These are phyloP conservation scores for Trichosporon ovoides DNA, from an alignment of 1,284 basidiomycete species.

Conservation along the genomic window DNA sequence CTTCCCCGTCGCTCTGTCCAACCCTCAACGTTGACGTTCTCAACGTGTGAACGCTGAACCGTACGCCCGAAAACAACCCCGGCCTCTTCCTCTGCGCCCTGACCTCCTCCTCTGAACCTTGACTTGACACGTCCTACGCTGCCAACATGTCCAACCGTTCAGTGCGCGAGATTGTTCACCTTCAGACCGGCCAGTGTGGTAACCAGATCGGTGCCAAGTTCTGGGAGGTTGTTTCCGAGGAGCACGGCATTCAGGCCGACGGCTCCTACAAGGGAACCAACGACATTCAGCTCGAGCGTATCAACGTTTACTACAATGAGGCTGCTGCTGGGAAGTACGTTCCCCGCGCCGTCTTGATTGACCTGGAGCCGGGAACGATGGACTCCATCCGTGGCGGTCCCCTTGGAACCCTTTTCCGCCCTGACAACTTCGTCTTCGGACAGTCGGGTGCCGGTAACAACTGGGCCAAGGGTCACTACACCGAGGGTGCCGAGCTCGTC, in stretches of 20 bases:
- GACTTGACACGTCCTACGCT: not conserved
- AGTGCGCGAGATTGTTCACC: constrained; percentile 94
- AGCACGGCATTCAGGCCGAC: constrained; percentile 91
- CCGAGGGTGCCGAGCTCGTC: constrained; percentile 67
- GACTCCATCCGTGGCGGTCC: constrained; percentile 75
- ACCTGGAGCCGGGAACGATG: constrained; percentile 96
- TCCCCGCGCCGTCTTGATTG: constrained; percentile 88
- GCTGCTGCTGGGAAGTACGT: constrained; percentile 86
- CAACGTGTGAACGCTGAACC: no score
- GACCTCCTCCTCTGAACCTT: no score
- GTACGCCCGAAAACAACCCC: no score
- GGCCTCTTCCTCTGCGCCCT: no score
- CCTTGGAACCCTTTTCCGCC: constrained; percentile 54
- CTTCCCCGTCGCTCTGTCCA: not conserved
- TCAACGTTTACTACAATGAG: constrained; percentile 94
- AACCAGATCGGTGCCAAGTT: constrained; percentile 99
- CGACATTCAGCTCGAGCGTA: constrained; percentile 95
- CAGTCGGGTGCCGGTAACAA: constrained; percentile 57
- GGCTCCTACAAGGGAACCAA: constrained; percentile 87
- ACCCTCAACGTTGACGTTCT: not conserved
- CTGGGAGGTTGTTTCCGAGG: constrained; percentile 85
- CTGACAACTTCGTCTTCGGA: constrained; percentile 57
- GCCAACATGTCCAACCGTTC: constrained; percentile 25
- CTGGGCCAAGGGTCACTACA: constrained; percentile 60
- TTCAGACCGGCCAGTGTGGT: constrained; percentile 95